Base-by-base conservation (phyloP, 176 grass and related monocot species). In the Hsuehochloa calcarea region DNA sequence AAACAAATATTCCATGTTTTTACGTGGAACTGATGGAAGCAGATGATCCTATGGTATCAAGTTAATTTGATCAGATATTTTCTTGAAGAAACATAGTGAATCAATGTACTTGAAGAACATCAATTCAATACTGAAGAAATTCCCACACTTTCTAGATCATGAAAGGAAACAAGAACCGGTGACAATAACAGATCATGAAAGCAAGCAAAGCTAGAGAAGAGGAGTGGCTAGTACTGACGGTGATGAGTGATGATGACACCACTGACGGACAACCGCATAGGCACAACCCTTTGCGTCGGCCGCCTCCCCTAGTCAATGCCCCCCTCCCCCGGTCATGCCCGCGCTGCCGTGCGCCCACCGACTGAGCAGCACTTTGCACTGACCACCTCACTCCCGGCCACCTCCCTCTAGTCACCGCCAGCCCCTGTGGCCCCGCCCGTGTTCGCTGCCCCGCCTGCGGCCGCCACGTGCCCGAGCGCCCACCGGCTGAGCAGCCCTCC, bases 211-310 rank as follows among this genome's bases (percentile, higher is more conserved):
- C 8, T 76, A 71, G 46, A 7, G 7, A 70, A 52, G 31, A 65
- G 37, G 37, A 16, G 50, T 7, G 4, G 16, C 44, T 49, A 29
- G 0, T 67, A 78, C 91, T 90, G 70, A 99, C 93, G 8, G 91
- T 94, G 70, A 34, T 34, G 31, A 34, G 1, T 34, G 31, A 99
- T 94, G 44, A 94, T 59, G 86, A 99, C 91, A 19, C 93, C 93
- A 5, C 96, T 93, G 29, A 58, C 80, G 13, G 96, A 40, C 51
- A 94, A 34, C 31, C 31, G 31, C 31, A 34, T 34, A 34, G 31
- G 31, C 2, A 34, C 31, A 34, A 2, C 31, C 31, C 31, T 34
- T 34, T 2, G 31, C 31, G 3, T 34, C 31, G 31, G 2, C 31
- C 31, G 2, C 31, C 31, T 34, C 31, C 31, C 31, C 31, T 34